Evolutionary conservation across 352 stramenopile species (phyloP), one percentile per base, ranked within the genome.

Genomic region (Phytophthora constricta): DNA sequence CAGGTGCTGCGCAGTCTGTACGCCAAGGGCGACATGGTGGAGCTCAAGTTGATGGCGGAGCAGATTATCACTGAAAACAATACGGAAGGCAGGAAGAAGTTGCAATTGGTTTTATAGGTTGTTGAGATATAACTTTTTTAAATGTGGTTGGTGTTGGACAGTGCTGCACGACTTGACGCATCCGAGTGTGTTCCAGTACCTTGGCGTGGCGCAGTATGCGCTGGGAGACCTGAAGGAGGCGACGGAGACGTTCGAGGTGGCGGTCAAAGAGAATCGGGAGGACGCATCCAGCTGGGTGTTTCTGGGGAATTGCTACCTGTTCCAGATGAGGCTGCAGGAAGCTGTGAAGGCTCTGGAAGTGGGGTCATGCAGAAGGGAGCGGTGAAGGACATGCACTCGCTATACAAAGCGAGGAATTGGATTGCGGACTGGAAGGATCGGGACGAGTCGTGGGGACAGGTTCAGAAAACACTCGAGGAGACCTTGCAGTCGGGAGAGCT

Each of bases 341-440:
- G 82, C 87, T 1, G 76, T 77, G 1, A 34, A 22, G 4, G 82
- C 75, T 25, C 73, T 92, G 19, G 79, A 89, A 46, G 59, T 84
- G 17, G 87, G 73, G 0, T 69, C 90, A 26, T 79, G 14, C 43
- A 80, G 27, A 82, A 89, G 33, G 71, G 74, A 0, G 67, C 72
- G 14, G 58, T 45, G 9, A 33, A 59, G 5, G 68, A 85, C 22
- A 47, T 77, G 37, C 73, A 87, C 45, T 58, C 72, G 4, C 64
- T 95, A 3, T 79, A 88, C 43, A 93, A 93, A 49, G 75, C 79
- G 13, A 72, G 81, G 7, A 89, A 84, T 46, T 93, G 83, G 87
- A 76, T 93, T 57, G 79, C 82, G 8, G 65, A 79, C 59, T 95
- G 87, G 87, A 60, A 70, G 8, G 84, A 89, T 39, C 69, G 78